Evolutionary conservation across 257 asterid genomes (phyloP).

Genomic region (Solanum medicagineum): DNA sequence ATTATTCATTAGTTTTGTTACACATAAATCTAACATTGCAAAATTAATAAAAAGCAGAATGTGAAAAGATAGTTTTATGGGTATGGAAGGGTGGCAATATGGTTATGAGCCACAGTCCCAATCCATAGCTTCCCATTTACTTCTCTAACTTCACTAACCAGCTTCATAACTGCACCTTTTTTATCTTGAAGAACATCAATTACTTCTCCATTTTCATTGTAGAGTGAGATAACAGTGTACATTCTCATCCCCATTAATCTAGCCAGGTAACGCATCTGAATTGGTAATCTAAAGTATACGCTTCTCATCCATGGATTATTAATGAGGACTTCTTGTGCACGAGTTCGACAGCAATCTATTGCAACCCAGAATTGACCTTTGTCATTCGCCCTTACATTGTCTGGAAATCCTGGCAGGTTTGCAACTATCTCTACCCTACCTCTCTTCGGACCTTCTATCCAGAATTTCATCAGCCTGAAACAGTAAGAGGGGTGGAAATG

Average conservation of each 20-base stretch:
- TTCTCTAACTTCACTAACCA: constrained; percentile 85
- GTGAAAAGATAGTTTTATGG: constrained; percentile 10
- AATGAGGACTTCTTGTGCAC: constrained; percentile 43
- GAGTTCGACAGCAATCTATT: constrained; percentile 77
- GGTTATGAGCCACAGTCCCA: constrained; percentile 94
- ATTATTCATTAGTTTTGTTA: not conserved
- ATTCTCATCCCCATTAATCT: constrained; percentile 55
- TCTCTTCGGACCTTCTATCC: constrained; percentile 46
- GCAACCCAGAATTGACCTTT: constrained; percentile 87
- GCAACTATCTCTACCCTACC: constrained; percentile 41
- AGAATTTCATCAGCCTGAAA: constrained; percentile 59
- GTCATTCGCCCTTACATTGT: constrained; percentile 57
- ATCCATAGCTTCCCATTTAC: constrained; percentile 72
- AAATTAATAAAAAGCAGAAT: not conserved
- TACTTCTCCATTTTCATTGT: constrained; percentile 52
- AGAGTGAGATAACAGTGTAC: constrained; percentile 54
- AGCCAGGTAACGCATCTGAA: constrained; percentile 59
- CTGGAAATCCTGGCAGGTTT: constrained; percentile 81
- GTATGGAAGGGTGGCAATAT: constrained; percentile 67
- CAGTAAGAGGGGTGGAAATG: not conserved
- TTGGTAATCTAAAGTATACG: constrained; percentile 60
- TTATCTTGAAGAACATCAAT: constrained; percentile 82
- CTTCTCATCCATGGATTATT: constrained; percentile 63
- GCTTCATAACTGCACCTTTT: constrained; percentile 70
- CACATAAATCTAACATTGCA: not conserved